Conservation (phyloP, 768 basidiomycete species). For the Pleurotus tuoliensis region DNA sequence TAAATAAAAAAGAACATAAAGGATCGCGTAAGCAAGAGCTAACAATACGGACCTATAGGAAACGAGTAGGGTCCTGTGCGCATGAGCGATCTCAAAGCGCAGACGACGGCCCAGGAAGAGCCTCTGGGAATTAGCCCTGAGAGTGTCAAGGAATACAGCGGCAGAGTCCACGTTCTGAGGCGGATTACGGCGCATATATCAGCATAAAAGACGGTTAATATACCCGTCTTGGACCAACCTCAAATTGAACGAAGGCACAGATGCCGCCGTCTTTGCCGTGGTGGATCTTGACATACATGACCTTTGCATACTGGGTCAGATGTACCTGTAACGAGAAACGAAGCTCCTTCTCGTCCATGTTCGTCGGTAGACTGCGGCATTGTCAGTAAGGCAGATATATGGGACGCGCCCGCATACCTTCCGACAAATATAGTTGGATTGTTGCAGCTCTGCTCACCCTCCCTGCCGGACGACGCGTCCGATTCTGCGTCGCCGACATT, state of each 20-base stretch:
- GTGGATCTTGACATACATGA: slow-evolving; percentile 68
- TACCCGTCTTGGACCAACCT: slow-evolving; percentile 39
- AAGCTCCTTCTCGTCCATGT: slow-evolving; percentile 63
- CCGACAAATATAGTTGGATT: slow-evolving; percentile 84
- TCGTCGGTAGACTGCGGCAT: slow-evolving; percentile 56
- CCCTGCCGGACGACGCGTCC: slow-evolving; percentile 23
- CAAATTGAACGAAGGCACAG: slow-evolving; percentile 85
- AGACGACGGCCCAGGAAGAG: slow-evolving; percentile 70
- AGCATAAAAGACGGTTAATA: slow-evolving; percentile 7
- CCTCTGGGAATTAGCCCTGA: slow-evolving; percentile 51
- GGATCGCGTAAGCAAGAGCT: background rate
- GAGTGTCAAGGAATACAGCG: slow-evolving; percentile 51
- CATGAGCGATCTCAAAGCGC: slow-evolving; percentile 76
- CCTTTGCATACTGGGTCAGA: slow-evolving; percentile 59
- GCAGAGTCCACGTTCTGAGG: slow-evolving; percentile 56
- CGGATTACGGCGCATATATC: slow-evolving; percentile 12
- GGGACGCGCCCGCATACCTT: slow-evolving; percentile 42
- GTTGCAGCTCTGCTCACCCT: slow-evolving; percentile 53
- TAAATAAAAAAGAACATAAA: background rate
- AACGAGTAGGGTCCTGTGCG: slow-evolving; percentile 67
- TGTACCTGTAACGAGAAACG: slow-evolving; percentile 58
- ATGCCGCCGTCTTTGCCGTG: slow-evolving; percentile 74
- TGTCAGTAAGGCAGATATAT: slow-evolving; percentile 6
- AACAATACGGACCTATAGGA: slow-evolving; percentile 56
- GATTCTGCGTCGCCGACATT: slow-evolving; percentile 17